These are phyloP conservation scores for Chlorociboria aeruginascens DNA, from an alignment of 495 filamentous ascomycete species.

Conservation along the genomic window DNA sequence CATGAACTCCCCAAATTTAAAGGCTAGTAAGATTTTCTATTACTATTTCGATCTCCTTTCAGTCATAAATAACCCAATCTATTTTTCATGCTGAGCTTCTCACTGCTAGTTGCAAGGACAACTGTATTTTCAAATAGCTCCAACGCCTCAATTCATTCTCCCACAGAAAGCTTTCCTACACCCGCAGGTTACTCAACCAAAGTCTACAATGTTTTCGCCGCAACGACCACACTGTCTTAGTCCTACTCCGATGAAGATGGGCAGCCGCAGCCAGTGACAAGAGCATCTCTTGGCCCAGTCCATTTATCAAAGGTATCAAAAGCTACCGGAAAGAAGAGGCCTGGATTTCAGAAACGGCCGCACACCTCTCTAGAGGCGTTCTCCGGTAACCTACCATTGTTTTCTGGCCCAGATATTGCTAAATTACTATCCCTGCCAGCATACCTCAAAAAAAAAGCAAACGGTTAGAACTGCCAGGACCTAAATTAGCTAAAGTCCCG, in stretches of 20 bases:
- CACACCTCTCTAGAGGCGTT: too few relatives aligned
- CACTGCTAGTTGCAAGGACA: not conserved
- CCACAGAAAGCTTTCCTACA: not conserved
- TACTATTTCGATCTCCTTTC: too few relatives aligned
- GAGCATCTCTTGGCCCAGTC: slow-evolving; percentile 10
- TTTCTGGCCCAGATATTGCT: slow-evolving; percentile 1
- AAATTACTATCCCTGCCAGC: slow-evolving; percentile 1
- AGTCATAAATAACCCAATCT: too few relatives aligned
- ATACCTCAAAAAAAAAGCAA: slow-evolving; percentile 2
- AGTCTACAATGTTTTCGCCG: slow-evolving; percentile 29
- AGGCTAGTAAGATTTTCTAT: not conserved
- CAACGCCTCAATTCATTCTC: not conserved
- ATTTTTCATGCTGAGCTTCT: too few relatives aligned
- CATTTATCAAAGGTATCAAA: slow-evolving; percentile 18
- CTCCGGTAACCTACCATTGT: slow-evolving; percentile 4
- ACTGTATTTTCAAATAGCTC: not conserved
- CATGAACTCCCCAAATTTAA: not conserved
- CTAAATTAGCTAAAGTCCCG: slow-evolving; percentile 1
- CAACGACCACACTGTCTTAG: slow-evolving; percentile 23
- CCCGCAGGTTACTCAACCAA: slow-evolving; percentile 14
- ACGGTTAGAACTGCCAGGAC: slow-evolving; percentile 1
- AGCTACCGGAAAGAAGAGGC: slow-evolving; percentile 9
- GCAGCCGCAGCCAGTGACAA: slow-evolving; percentile 8
- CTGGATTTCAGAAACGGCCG: not conserved
- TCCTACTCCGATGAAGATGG: slow-evolving; percentile 25